Evolutionary conservation across 2,329 filamentous ascomycete species (phyloP).

Genomic region (Mollisiaceae sp.): DNA sequence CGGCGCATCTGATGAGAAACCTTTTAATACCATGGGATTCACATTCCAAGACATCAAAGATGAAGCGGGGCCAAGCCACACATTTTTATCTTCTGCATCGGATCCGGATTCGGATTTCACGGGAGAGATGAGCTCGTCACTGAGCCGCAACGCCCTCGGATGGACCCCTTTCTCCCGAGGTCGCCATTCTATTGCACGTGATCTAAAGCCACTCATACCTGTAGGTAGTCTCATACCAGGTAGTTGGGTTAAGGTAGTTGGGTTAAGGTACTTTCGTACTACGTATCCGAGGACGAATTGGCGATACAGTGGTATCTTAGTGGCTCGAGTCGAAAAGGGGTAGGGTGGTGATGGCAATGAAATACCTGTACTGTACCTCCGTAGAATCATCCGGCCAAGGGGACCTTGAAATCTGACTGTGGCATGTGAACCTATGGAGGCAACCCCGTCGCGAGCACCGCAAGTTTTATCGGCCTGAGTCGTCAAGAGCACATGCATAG

Average conservation of each 20-base stretch:
- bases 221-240: no score
- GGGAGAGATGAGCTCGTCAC: neutral
- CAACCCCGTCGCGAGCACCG: neutral
- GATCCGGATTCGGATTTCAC: conserved; percentile 1
- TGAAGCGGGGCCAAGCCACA: conserved; percentile 7
- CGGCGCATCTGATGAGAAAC: neutral
- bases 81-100: neutral
- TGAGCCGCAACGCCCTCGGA: neutral
- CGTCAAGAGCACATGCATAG: neutral
- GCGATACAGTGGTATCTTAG: neutral
- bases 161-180: neutral
- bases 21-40: neutral
- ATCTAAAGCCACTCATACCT: neutral
- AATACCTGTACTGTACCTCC: no score
- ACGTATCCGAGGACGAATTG: neutral
- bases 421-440: neutral
- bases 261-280: no score
- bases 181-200: neutral
- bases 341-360: neutral
- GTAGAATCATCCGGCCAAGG: neutral
- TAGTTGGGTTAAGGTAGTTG: no score
- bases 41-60: neutral
- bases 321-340: neutral
- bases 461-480: neutral
- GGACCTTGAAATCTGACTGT: neutral